These are phyloP conservation scores for Candida ovalis DNA, from an alignment of 805 yeast species.

Conservation along the genomic window DNA sequence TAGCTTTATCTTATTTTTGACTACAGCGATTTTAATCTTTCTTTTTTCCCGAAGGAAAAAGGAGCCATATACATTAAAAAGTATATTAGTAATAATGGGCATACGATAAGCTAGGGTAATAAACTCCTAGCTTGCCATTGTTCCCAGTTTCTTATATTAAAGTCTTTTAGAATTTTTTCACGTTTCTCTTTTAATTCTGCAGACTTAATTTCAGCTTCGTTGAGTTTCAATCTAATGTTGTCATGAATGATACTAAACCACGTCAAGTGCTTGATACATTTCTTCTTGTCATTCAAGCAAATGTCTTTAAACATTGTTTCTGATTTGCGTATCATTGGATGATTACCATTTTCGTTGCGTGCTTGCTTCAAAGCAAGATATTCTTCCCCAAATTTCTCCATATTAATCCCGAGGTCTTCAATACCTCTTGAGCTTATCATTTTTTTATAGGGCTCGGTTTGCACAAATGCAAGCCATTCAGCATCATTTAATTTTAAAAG, in stretches of 20 bases:
- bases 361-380: slow-evolving; percentile 9
- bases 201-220: slow-evolving; percentile 21
- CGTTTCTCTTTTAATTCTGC: slow-evolving; percentile 24
- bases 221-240: slow-evolving; percentile 34
- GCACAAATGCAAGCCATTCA: slow-evolving; percentile 21
- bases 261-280: slow-evolving; percentile 48
- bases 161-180: slow-evolving; percentile 31
- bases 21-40: too few relatives aligned
- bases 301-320: slow-evolving; percentile 21
- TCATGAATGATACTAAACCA: slow-evolving; percentile 33
- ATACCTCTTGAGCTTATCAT: slow-evolving; percentile 6
- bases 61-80: too few relatives aligned
- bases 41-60: too few relatives aligned
- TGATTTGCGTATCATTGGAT: slow-evolving; percentile 1
- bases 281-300: slow-evolving; percentile 52
- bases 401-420: slow-evolving; percentile 9
- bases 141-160: slow-evolving; percentile 37
- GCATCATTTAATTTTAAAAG: slow-evolving; percentile 14
- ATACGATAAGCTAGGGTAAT: not conserved
- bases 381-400: slow-evolving; percentile 9
- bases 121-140: slow-evolving; percentile 12
- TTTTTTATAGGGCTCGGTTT: slow-evolving; percentile 10
- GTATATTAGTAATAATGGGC: too few relatives aligned
- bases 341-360: slow-evolving; percentile 7
- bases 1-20: too few relatives aligned